Evolutionary conservation across 73 alveolate genomes (phyloP).

Genomic region (Tetrahymena borealis): DNA sequence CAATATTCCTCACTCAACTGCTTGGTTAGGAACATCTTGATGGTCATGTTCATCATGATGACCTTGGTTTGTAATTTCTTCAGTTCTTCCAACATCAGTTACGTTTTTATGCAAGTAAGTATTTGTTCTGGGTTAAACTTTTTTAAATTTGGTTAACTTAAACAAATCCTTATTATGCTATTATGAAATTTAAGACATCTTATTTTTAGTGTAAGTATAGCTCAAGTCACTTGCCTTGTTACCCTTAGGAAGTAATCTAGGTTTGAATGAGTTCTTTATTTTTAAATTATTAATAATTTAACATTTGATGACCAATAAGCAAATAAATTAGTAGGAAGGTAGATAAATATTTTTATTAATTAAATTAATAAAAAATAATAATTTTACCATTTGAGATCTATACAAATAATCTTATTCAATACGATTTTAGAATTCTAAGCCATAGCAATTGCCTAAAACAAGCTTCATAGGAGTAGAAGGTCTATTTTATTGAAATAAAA

Average conservation of each 20-base stretch:
- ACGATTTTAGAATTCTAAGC: conserved; percentile 20
- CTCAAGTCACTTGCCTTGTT: background rate
- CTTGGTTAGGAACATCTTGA: background rate
- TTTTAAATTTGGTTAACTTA: background rate
- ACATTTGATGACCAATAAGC: background rate
- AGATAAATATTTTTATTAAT: background rate
- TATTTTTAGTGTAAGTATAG: background rate
- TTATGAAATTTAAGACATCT: background rate
- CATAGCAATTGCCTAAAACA: conserved; percentile 60
- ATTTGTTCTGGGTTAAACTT: background rate
- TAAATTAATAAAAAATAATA: background rate
- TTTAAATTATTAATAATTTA: background rate
- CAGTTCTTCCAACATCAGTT: background rate
- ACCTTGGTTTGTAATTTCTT: background rate
- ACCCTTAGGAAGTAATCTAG: background rate
- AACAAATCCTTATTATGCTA: background rate
- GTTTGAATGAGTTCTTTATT: background rate
- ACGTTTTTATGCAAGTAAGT: background rate
- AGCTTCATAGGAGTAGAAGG: conserved; percentile 71
- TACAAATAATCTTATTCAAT: background rate
- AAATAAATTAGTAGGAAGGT: background rate
- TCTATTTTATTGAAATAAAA: background rate
- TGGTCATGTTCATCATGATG: background rate
- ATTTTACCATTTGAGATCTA: background rate
- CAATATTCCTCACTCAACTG: background rate